phyloP scores from a whole-genome alignment of 192 early-diverging fungal genomes.

The Coemansia sp. region DNA sequence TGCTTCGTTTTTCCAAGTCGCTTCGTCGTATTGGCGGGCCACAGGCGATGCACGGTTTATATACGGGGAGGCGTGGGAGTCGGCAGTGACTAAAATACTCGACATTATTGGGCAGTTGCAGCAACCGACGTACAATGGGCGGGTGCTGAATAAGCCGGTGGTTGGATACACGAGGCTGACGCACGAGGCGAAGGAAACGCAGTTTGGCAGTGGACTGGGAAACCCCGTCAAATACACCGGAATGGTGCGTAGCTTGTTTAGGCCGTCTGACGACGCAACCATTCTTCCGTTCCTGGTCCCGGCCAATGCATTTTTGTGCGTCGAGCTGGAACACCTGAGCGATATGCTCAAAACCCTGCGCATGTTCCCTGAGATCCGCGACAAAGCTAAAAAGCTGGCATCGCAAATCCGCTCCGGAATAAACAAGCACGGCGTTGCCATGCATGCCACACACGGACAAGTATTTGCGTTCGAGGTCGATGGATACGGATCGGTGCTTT shows the following conservation, averaged over 20 bases:
- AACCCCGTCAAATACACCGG: constrained; percentile 47
- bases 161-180: constrained; percentile 25
- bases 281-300: constrained; percentile 49
- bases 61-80: constrained; percentile 41
- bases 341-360: constrained; percentile 44
- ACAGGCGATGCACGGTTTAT: constrained; percentile 53
- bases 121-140: constrained; percentile 30
- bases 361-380: constrained; percentile 29
- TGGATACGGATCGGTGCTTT: constrained; percentile 61
- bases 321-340: constrained; percentile 56
- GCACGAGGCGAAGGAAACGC: constrained; percentile 34
- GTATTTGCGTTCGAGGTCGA: constrained; percentile 74
- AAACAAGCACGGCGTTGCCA: constrained; percentile 48
- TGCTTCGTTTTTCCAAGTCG: constrained; percentile 62
- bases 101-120: constrained; percentile 40
- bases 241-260: constrained; percentile 45
- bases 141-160: constrained; percentile 10
- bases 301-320: constrained; percentile 57
- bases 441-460: constrained; percentile 56
- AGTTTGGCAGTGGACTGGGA: constrained; percentile 42
- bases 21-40: constrained; percentile 55
- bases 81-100: constrained; percentile 53
- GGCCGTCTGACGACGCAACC: constrained; percentile 45
- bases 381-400: constrained; percentile 44
- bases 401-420: constrained; percentile 58